Evolutionary conservation across 768 basidiomycete genomes (phyloP).

Genomic region (Clathrus columnatus): DNA sequence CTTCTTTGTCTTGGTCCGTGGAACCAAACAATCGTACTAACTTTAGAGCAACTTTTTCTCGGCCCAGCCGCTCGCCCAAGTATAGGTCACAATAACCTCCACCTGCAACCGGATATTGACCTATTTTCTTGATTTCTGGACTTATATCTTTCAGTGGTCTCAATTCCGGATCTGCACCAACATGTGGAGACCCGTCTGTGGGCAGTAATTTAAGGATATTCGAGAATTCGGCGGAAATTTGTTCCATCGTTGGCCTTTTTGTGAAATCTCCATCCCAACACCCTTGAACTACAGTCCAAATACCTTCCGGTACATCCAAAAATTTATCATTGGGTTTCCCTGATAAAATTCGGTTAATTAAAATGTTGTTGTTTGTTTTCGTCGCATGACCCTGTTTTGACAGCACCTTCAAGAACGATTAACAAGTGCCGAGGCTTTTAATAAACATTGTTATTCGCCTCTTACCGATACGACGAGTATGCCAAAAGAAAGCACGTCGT

Average conservation of each 20-base stretch:
- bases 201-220: neutral
- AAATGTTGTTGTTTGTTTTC: neutral
- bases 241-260: slow-evolving; percentile 32
- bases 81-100: slow-evolving; percentile 14
- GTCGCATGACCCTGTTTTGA: neutral
- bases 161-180: neutral
- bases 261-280: slow-evolving; percentile 35
- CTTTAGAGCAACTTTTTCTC: slow-evolving; percentile 12
- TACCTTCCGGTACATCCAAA: slow-evolving; percentile 22
- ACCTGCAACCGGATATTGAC: slow-evolving; percentile 10
- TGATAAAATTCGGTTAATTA: neutral
- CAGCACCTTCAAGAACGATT: neutral
- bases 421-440: neutral
- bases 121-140: slow-evolving; percentile 10
- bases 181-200: too few species aligned
- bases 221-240: slow-evolving; percentile 18
- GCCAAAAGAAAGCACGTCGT: slow-evolving; percentile 6
- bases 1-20: slow-evolving; percentile 1
- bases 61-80: slow-evolving; percentile 10
- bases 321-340: neutral
- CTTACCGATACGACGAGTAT: neutral
- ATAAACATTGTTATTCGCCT: neutral
- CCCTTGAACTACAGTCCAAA: slow-evolving; percentile 35
- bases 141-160: slow-evolving; percentile 9
- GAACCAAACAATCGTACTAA: slow-evolving; percentile 9